Evolutionary conservation across 306 rosid species (phyloP).

Genomic region (Fragaria nilgerrensis): DNA sequence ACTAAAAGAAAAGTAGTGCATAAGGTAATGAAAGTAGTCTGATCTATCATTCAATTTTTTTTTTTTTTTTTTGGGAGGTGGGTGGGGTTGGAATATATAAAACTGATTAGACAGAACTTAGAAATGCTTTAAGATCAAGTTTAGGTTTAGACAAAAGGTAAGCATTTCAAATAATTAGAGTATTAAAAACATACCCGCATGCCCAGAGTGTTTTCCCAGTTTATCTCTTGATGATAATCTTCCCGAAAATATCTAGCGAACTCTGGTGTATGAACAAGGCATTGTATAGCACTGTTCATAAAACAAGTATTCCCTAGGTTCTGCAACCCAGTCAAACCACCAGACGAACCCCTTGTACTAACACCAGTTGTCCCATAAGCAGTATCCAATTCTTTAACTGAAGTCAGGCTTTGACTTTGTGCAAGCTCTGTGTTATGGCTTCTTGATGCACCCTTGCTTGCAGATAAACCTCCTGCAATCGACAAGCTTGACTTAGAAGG

Average conservation of each 20-base stretch:
- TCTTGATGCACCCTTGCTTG: constrained; percentile 72
- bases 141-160: not conserved
- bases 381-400: constrained; percentile 67
- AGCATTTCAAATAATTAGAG: not conserved
- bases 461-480: constrained; percentile 80
- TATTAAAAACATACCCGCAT: constrained; percentile 87
- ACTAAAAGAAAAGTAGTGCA: too few species aligned
- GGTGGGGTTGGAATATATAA: not conserved
- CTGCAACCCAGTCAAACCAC: constrained; percentile 89
- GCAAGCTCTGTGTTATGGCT: constrained; percentile 51
- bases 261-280: constrained; percentile 98
- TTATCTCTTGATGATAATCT: constrained; percentile 95
- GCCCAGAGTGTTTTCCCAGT: constrained; percentile 90
- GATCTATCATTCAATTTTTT: not conserved
- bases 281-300: constrained; percentile 97
- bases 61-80: not conserved
- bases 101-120: not conserved
- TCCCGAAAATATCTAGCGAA: constrained; percentile 89
- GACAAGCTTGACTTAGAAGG: constrained; percentile 74
- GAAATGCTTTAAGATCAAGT: not conserved
- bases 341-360: constrained; percentile 82
- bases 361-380: constrained; percentile 62
- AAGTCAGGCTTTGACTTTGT: constrained; percentile 51
- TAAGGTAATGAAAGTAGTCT: not conserved
- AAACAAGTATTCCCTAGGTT: constrained; percentile 99